A percentile compares a stretch with the other conserved stretches of the same genome.
Conservation (phyloP, 805 yeast genomes). For the Ogataea angusta region DNA sequence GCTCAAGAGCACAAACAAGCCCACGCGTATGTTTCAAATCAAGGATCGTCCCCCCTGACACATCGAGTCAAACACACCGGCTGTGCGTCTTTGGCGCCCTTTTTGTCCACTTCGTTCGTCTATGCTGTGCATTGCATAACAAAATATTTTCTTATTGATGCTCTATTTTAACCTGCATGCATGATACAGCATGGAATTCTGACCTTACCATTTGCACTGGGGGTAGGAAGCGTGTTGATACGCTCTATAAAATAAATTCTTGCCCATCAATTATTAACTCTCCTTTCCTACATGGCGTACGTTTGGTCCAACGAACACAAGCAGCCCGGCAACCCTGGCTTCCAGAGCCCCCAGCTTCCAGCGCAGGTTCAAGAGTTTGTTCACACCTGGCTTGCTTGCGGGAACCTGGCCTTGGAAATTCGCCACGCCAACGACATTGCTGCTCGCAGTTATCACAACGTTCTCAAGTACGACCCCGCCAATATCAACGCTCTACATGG, state of each 20-base stretch:
- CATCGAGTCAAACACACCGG: not conserved
- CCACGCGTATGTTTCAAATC: not conserved
- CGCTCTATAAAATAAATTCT: not conserved
- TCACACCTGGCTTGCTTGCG: conserved; percentile 45
- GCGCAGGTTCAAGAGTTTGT: conserved; percentile 5
- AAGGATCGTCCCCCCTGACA: not conserved
- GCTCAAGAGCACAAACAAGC: no score
- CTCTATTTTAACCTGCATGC: conserved; percentile 4
- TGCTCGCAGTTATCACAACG: conserved; percentile 41
- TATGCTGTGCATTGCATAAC: conserved; percentile 7
- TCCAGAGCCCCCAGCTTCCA: not conserved
- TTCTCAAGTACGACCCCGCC: conserved; percentile 40
- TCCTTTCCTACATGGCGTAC: not conserved
- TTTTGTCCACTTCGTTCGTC: conserved; percentile 1
- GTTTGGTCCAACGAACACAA: not conserved
- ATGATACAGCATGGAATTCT: conserved; percentile 8
- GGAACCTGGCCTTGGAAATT: conserved; percentile 42
- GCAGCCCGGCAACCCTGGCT: not conserved
- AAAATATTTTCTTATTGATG: conserved; percentile 1
- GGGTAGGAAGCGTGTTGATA: not conserved
- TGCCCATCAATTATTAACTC: not conserved
- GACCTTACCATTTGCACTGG: not conserved
- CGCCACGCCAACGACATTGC: conserved; percentile 39
- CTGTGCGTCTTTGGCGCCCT: not conserved
- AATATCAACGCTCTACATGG: conserved; percentile 42